phyloP scores from a whole-genome alignment of 1,284 basidiomycete genomes.

The Ceratobasidium papillatum region DNA sequence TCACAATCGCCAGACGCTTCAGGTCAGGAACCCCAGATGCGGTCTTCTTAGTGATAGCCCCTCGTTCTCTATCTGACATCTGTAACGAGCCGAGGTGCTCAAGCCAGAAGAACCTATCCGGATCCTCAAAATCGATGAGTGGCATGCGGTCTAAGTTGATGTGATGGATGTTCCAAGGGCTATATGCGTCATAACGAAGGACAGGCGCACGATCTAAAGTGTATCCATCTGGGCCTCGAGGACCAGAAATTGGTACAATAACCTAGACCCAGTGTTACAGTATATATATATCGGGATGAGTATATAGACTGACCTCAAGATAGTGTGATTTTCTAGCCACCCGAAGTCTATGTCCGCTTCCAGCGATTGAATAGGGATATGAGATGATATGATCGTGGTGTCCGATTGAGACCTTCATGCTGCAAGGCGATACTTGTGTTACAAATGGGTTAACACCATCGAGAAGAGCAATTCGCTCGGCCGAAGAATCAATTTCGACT shows the following conservation, averaged over 20 bases:
- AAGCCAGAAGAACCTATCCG: not conserved
- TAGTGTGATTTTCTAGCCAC: conserved; percentile 18
- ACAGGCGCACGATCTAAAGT: not conserved
- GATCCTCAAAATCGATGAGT: not conserved
- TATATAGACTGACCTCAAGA: not conserved
- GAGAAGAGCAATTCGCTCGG: not conserved
- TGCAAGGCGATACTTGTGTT: conserved; percentile 1
- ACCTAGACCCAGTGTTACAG: not conserved
- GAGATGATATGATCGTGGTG: not conserved
- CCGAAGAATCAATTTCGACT: not conserved
- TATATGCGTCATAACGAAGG: not conserved
- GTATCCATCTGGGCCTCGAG: not conserved
- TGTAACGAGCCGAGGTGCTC: not conserved
- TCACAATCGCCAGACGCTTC: too few species aligned
- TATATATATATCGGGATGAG: not conserved
- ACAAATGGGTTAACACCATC: not conserved
- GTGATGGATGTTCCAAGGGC: conserved; percentile 8
- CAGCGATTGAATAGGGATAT: conserved; percentile 14
- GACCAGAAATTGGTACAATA: not conserved
- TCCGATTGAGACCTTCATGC: not conserved
- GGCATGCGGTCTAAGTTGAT: conserved; percentile 11
- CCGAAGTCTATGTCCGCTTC: not conserved
- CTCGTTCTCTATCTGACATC: conserved; percentile 3
- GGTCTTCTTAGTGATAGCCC: too few species aligned
- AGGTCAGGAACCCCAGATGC: too few species aligned